Percentiles rank a stretch among this genome's conserved stretches.
These are phyloP conservation scores for Centella asiatica DNA, from an alignment of 129 eudicot genomes.

Conservation along the genomic window DNA sequence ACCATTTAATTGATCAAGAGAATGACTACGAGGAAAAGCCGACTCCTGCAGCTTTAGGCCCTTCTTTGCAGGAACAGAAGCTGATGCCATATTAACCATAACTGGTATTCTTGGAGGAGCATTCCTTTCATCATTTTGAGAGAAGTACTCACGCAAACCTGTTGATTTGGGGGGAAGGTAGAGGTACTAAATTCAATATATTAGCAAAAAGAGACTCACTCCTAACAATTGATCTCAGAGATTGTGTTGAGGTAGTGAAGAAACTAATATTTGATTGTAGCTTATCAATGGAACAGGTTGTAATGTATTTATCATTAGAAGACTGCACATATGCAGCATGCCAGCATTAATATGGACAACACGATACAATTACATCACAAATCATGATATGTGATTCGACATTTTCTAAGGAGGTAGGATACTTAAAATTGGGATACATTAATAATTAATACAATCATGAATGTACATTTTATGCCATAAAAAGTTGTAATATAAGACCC, in stretches of 20 bases:
- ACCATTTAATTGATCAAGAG: slow-evolving; percentile 50
- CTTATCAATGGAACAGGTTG: neutral
- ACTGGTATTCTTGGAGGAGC: slow-evolving; percentile 93
- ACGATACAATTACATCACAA: too few species aligned
- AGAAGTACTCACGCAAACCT: slow-evolving; percentile 93
- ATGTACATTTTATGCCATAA: too few species aligned
- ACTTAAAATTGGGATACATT: too few species aligned
- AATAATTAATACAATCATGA: too few species aligned
- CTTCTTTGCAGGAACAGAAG: slow-evolving; percentile 56
- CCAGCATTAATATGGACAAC: too few species aligned
- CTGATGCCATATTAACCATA: slow-evolving; percentile 92
- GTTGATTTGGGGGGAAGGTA: slow-evolving; percentile 11
- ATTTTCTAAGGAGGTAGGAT: too few species aligned
- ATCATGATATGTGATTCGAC: too few species aligned
- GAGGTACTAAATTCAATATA: neutral
- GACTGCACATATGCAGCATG: too few species aligned
- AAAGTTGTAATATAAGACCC: too few species aligned
- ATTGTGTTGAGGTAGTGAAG: neutral
- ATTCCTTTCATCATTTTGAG: slow-evolving; percentile 82
- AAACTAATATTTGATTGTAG: neutral
- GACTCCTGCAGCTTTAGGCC: slow-evolving; percentile 38
- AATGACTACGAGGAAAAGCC: slow-evolving; percentile 53
- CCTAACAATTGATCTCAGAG: neutral
- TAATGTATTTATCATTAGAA: too few species aligned
- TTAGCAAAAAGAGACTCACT: neutral